These are phyloP conservation scores for Suillus weaverae DNA, from an alignment of 768 basidiomycete species.

Conservation along the genomic window DNA sequence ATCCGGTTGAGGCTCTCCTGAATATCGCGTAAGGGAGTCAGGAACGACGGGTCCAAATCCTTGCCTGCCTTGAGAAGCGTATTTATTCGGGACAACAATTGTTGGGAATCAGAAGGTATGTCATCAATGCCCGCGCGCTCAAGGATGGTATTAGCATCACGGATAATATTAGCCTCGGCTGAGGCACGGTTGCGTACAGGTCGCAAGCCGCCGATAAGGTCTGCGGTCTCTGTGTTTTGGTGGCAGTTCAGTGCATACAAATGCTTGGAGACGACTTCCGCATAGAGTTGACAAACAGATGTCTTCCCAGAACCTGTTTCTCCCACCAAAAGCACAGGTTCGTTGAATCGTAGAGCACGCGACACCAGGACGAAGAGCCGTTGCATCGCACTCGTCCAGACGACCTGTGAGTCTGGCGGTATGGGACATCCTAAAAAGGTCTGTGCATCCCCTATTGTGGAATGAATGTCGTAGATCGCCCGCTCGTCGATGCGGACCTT, in stretches of 20 bases:
- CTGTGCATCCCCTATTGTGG: constrained; percentile 39
- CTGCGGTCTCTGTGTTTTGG: constrained; percentile 97
- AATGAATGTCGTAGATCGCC: constrained; percentile 61
- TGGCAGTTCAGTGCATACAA: constrained; percentile 89
- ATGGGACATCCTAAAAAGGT: constrained; percentile 58
- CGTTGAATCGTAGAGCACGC: constrained; percentile 85
- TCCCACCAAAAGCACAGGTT: constrained; percentile 93
- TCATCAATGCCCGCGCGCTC: constrained; percentile 39
- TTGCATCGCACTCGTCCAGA: constrained; percentile 95
- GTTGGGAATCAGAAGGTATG: constrained; percentile 22
- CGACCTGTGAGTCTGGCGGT: constrained; percentile 48
- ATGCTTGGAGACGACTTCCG: constrained; percentile 57
- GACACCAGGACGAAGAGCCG: constrained; percentile 82
- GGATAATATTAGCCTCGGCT: constrained; percentile 49
- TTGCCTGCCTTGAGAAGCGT: constrained; percentile 23
- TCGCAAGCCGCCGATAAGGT: constrained; percentile 90
- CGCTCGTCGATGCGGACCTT: constrained; percentile 79
- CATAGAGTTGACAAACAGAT: constrained; percentile 89
- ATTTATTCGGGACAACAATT: constrained; percentile 28
- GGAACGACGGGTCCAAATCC: constrained; percentile 32
- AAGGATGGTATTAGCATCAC: constrained; percentile 44
- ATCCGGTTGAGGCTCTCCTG: constrained; percentile 48
- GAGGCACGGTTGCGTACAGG: constrained; percentile 78
- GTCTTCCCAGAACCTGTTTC: constrained; percentile 99
- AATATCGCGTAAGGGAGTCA: constrained; percentile 39